Conservation (phyloP, 192 early-diverging fungal genomes). For the Entophlyctis helioformis region DNA sequence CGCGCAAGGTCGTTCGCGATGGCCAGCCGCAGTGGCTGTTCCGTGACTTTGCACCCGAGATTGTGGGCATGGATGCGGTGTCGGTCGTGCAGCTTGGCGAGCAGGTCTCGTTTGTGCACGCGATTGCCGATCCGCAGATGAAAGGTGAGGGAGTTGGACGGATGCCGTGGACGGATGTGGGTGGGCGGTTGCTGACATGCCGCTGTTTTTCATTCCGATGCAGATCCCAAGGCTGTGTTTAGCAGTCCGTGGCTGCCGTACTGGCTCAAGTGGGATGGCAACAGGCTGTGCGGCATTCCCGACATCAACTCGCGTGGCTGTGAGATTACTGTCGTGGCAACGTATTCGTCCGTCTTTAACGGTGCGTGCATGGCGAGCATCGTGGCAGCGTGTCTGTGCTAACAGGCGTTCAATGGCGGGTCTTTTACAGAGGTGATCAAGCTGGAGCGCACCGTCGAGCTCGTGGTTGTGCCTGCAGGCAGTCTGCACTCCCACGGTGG, state of each 20-base stretch:
- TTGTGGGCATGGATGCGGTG: slow-evolving; percentile 46
- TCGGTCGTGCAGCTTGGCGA: slow-evolving; percentile 50
- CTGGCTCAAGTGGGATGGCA: slow-evolving; percentile 67
- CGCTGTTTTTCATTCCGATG: too few species aligned
- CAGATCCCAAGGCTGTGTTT: slow-evolving; percentile 59
- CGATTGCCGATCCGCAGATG: slow-evolving; percentile 67
- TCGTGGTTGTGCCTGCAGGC: too few species aligned
- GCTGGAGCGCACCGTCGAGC: too few species aligned
- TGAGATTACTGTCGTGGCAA: slow-evolving; percentile 50
- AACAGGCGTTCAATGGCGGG: too few species aligned
- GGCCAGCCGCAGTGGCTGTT: slow-evolving; percentile 72
- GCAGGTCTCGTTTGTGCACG: slow-evolving; percentile 53
- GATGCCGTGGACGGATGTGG: too few species aligned
- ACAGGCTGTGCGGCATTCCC: slow-evolving; percentile 53
- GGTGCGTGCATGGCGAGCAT: too few species aligned
- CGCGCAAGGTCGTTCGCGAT: slow-evolving; percentile 47
- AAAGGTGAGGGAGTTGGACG: slow-evolving; percentile 10
- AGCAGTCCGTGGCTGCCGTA: slow-evolving; percentile 53
- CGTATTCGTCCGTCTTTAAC: too few species aligned
- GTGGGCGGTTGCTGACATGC: too few species aligned
- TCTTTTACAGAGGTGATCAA: too few species aligned
- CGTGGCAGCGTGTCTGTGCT: too few species aligned
- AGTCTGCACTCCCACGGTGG: too few species aligned
- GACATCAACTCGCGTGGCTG: slow-evolving; percentile 39
- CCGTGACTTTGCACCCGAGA: slow-evolving; percentile 56